Conservation (phyloP, 257 asterid genomes). For the Solanum peruvianum region DNA sequence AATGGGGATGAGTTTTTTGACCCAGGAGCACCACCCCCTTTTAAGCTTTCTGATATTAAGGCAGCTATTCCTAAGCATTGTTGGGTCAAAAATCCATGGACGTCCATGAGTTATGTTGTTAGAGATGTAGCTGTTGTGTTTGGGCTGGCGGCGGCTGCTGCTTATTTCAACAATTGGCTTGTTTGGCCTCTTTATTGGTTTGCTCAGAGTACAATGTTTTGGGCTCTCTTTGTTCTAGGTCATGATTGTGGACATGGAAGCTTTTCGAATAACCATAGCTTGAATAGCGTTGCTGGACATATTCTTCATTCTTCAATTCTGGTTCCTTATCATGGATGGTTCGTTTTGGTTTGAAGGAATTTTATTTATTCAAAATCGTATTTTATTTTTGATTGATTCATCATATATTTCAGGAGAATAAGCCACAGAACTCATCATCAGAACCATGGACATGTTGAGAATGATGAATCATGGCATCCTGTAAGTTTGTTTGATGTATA, state of each 20-base stretch:
- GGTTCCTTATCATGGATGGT: constrained; percentile 98
- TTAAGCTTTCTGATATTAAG: constrained; percentile 61
- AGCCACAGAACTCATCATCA: constrained; percentile 98
- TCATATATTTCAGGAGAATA: constrained; percentile 50
- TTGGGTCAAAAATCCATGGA: constrained; percentile 90
- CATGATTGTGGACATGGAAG: constrained; percentile 99
- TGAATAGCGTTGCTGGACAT: constrained; percentile 89
- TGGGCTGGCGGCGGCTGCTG: constrained; percentile 83
- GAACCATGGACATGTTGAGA: constrained; percentile 96
- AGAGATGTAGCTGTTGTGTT: constrained; percentile 71
- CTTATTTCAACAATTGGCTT: constrained; percentile 68
- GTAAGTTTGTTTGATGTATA: constrained; percentile 19
- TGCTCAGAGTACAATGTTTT: constrained; percentile 94
- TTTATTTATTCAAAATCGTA: neutral
- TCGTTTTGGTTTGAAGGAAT: constrained; percentile 7
- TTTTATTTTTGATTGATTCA: neutral
- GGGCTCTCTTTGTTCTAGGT: constrained; percentile 99
- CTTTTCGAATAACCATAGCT: constrained; percentile 61
- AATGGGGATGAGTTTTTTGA: constrained; percentile 29
- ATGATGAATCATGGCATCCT: constrained; percentile 94
- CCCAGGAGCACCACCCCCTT: constrained; percentile 77
- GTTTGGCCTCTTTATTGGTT: constrained; percentile 95
- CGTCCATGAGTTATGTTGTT: constrained; percentile 75
- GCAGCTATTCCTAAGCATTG: constrained; percentile 94
- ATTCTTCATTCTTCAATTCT: constrained; percentile 90